Base-by-base conservation (phyloP, 805 yeast species). In the Teunomyces cretensis region DNA sequence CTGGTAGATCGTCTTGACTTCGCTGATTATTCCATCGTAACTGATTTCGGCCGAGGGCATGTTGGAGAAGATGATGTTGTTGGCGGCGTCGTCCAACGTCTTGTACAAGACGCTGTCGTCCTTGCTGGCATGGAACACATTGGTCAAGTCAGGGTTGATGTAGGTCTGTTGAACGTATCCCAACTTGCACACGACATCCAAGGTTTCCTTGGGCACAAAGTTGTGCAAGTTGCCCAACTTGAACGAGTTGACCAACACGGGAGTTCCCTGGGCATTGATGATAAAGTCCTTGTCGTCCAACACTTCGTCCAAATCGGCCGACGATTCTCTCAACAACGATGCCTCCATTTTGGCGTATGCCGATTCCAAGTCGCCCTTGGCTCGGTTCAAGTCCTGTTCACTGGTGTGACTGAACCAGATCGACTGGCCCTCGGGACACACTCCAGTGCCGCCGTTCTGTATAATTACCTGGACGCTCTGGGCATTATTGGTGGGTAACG, bases 321-420 rank as follows among this genome's bases (percentile, higher is more conserved):
- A 49, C 2, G 90, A 78, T 66, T 92, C 98, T 54, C 97, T 80
- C 50, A 90, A 68, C 26, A 91, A 80, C 36, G 91, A 78, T 37
- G 78, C 77, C 61, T 91, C 96, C 79, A 92, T 78, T 56, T 88
- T 87, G 50, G 74, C 75, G 46, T 87, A 76, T 6, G 97, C 97
- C 43, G 83, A 75, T 61, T 86, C 92, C 53, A 92, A 74, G 64
- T 90, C 96, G 53, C 70, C 71, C 54, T 86, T 81, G 3, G 91
- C 96, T 50, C 80, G 78, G 38, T 72, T 75, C 36, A 84, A 81
- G 45, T 77, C 80, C 43, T 62, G 72, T 63, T 87, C 95, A 46
- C 80, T 78, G 2, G 96, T 84, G 32, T 91, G 83, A 51, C 89
- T 72, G 68, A 88, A 91, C 98, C 98, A 92, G 44, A 91, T 80